phyloP scores from a whole-genome alignment of 164 flowering plant species.

The Magnolia sinica region DNA sequence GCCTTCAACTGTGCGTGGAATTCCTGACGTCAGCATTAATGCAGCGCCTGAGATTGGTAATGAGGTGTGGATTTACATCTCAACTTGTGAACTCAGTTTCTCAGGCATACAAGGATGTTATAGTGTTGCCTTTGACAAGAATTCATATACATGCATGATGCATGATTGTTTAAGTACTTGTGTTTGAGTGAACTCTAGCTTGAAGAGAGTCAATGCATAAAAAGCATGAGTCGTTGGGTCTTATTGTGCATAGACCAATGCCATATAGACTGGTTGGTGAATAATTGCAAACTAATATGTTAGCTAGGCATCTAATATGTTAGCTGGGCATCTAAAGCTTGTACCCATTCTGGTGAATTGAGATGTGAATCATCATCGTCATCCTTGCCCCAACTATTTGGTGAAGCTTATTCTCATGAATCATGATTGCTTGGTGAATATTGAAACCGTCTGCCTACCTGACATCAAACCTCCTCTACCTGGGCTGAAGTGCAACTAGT shows the following conservation, averaged over 20 bases:
- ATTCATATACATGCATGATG: too few species aligned
- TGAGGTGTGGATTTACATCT: constrained; percentile 42
- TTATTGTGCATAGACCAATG: background rate
- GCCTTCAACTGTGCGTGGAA: constrained; percentile 92
- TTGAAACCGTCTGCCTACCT: too few species aligned
- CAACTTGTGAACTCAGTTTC: background rate
- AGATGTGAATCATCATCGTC: too few species aligned
- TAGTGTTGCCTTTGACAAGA: background rate
- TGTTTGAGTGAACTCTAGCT: background rate
- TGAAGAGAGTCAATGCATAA: background rate
- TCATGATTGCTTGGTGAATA: too few species aligned
- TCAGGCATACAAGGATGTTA: background rate
- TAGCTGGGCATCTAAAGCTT: background rate
- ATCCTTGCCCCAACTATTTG: too few species aligned
- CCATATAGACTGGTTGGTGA: background rate
- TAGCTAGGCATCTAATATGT: background rate
- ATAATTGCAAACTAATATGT: too few species aligned
- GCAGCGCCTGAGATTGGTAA: constrained; percentile 39
- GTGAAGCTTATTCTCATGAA: too few species aligned
- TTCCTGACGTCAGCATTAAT: constrained; percentile 90
- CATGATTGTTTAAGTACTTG: background rate
- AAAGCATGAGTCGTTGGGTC: background rate
- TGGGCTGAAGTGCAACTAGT: too few species aligned
- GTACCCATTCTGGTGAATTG: background rate
- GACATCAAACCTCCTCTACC: too few species aligned